Conservation (phyloP, 306 rosid species). For the Datisca glomerata region DNA sequence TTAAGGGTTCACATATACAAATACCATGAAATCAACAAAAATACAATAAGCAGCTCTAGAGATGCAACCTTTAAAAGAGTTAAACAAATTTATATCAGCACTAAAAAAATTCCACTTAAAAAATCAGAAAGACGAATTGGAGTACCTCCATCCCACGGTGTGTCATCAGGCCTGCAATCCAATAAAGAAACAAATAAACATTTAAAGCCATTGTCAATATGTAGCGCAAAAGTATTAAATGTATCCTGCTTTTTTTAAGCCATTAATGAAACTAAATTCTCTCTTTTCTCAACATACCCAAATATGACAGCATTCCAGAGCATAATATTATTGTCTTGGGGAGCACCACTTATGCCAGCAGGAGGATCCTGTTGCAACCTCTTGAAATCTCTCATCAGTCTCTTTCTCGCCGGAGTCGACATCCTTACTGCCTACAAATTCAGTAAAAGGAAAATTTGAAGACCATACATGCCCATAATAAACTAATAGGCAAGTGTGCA, state of each 20-base stretch:
- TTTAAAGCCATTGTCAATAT: no score
- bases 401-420: conserved; percentile 90
- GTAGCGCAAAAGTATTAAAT: no score
- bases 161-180: conserved; percentile 77
- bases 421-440: conserved; percentile 53
- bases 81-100: background rate
- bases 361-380: conserved; percentile 93
- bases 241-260: no score
- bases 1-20: no score
- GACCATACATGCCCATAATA: no score
- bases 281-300: conserved; percentile 45
- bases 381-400: conserved; percentile 92
- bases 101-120: background rate
- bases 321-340: conserved; percentile 90
- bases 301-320: conserved; percentile 98
- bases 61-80: no score
- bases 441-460: no score
- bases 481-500: no score
- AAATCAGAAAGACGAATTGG: no score
- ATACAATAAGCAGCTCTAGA: no score
- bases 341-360: conserved; percentile 94
- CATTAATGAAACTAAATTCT: conserved; percentile 1
- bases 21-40: no score
- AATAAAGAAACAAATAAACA: conserved; percentile 12
- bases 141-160: conserved; percentile 94